phyloP scores from a whole-genome alignment of 345 rosid species.

The Nasturtium officinale region DNA sequence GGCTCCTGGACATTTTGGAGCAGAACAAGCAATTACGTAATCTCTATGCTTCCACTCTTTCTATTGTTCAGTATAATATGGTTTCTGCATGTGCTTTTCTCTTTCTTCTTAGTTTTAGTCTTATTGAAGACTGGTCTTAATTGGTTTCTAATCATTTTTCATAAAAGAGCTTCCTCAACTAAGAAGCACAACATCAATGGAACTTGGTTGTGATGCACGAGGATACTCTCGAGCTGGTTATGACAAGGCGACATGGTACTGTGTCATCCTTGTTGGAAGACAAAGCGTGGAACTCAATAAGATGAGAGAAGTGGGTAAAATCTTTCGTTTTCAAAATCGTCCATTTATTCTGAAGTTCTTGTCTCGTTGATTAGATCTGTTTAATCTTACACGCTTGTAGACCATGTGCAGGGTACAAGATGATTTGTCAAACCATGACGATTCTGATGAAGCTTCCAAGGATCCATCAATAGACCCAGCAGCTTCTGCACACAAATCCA shows the following conservation, averaged over 20 bases:
- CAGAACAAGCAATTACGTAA: constrained; percentile 81
- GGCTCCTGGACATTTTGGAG: constrained; percentile 71
- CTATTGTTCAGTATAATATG: constrained; percentile 18
- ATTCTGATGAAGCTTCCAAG: constrained; percentile 44
- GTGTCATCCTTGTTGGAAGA: constrained; percentile 91
- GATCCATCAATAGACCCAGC: constrained; percentile 50
- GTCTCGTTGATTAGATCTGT: constrained; percentile 31
- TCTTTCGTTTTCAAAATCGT: neutral
- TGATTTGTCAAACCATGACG: constrained; percentile 49
- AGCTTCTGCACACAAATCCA: constrained; percentile 55
- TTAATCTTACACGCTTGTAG: constrained; percentile 56
- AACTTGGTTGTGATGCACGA: constrained; percentile 90
- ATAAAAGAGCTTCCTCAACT: constrained; percentile 80
- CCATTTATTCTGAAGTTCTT: neutral
- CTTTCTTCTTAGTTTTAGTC: constrained; percentile 17
- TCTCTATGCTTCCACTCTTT: constrained; percentile 20
- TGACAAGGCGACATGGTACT: constrained; percentile 76
- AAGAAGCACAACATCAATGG: constrained; percentile 79
- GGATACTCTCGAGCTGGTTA: constrained; percentile 90
- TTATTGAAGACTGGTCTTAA: constrained; percentile 27
- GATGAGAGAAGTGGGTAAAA: constrained; percentile 82
- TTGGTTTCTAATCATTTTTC: constrained; percentile 25
- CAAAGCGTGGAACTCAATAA: constrained; percentile 74
- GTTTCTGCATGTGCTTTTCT: constrained; percentile 12
- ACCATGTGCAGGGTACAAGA: constrained; percentile 86